Evolutionary conservation across 169 alveolate species (phyloP), one percentile per base, ranked within the genome.

Genomic region (Plasmodium ovale): DNA sequence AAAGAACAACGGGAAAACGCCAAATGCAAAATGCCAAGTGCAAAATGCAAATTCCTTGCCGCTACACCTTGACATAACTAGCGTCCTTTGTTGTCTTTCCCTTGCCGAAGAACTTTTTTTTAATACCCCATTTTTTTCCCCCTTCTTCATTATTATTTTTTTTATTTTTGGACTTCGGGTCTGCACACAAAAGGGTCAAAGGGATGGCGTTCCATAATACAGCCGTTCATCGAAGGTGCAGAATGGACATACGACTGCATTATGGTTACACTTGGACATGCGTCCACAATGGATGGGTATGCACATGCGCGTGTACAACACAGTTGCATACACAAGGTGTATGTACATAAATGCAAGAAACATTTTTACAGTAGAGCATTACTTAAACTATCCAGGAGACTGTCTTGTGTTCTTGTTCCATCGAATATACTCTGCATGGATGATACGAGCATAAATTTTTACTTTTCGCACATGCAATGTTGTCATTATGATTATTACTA

Each of bases 51-150:
- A n/a, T n/a, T n/a, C n/a, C 5, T 29, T 59, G 14, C 5, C 23
- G 14, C 23, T 42, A 72, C 42, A 72, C 87, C 53, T 72, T 54
- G 21, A 23, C 56, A 54, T 72, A 72, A 72, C 56, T 56, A 14
- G 72, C 23, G 33, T 62, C 88, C 25, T 60, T 74, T 51, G 70
- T 74, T 12, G 88, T 60, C 27, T 47, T 74, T 60, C 88, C 88
- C 31, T 74, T 74, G 12, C 88, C 88, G 42, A 74, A 54, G 49
- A 74, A 74, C 51, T 74, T 74, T 21, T 74, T 74, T 51, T 74
- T 60, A 29, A 42, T 25, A 6, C 35, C 59, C 62, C 70, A 60
- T 47, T 74, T 74, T 74, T 74, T 56, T 16, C 31, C 16, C 25
- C 23, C 4, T 62, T 53, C 47, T 3, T 71, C 21, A 60, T 12